phyloP scores from a whole-genome alignment of 352 stramenopile species.

The Plasmopara muralis region DNA sequence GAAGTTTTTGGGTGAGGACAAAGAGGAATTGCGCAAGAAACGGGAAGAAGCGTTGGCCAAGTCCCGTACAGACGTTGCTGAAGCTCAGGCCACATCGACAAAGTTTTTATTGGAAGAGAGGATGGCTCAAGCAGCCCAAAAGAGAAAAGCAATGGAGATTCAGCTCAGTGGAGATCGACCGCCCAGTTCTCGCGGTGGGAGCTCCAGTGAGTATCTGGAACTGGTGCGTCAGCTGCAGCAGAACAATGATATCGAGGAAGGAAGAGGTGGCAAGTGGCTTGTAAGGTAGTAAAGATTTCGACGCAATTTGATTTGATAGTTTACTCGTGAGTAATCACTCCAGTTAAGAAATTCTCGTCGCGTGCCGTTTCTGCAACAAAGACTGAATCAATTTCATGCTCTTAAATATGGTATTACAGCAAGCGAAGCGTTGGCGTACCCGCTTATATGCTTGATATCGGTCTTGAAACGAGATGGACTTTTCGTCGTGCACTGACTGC shows the following conservation, averaged over 20 bases:
- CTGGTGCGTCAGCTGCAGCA: conserved; percentile 63
- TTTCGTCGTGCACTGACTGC: conserved; percentile 25
- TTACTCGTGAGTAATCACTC: conserved; percentile 18
- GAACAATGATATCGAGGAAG: conserved; percentile 43
- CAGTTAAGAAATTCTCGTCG: conserved; percentile 22
- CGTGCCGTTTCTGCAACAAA: conserved; percentile 42
- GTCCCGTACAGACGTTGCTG: conserved; percentile 12
- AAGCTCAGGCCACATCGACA: conserved; percentile 7
- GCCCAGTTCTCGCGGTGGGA: conserved; percentile 9
- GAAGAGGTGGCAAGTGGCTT: conserved; percentile 57
- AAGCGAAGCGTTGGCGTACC: conserved; percentile 20
- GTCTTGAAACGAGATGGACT: conserved; percentile 66
- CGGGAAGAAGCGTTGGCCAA: conserved; percentile 41
- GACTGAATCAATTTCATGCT: conserved; percentile 3
- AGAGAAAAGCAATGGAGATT: conserved; percentile 38
- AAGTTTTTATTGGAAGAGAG: conserved; percentile 42
- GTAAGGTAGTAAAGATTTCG: conserved; percentile 29
- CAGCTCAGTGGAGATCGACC: conserved; percentile 16
- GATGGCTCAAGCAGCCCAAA: conserved; percentile 55
- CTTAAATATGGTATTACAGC: not conserved
- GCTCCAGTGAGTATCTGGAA: conserved; percentile 49
- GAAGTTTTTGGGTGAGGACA: conserved; percentile 8
- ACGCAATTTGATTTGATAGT: conserved; percentile 17
- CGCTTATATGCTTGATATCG: conserved; percentile 61
- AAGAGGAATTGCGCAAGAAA: conserved; percentile 32